Evolutionary conservation across 1,139 yeast genomes (phyloP).

Genomic region (Blastobotrys malaysiensis): DNA sequence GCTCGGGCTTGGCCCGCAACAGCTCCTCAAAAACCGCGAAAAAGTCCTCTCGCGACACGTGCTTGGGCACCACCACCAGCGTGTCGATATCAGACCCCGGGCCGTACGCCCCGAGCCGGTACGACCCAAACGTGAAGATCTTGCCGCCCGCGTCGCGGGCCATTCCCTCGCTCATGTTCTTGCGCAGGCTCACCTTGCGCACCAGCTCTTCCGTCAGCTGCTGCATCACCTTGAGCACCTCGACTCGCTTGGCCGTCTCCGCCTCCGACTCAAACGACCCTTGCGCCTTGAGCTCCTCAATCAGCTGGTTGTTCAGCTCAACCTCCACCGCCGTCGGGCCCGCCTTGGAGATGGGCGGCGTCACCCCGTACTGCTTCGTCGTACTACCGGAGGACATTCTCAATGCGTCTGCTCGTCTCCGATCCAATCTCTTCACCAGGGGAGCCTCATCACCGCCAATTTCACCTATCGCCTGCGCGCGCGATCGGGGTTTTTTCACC

Average conservation of each 20-base stretch:
- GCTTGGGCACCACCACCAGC: slow-evolving; percentile 90
- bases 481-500: neutral
- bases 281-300: slow-evolving; percentile 72
- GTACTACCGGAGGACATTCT: neutral
- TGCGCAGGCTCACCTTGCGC: slow-evolving; percentile 65
- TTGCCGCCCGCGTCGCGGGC: slow-evolving; percentile 97
- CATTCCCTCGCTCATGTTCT: slow-evolving; percentile 96
- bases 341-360: slow-evolving; percentile 79
- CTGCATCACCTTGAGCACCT: slow-evolving; percentile 67
- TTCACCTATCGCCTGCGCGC: neutral
- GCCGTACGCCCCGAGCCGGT: slow-evolving; percentile 90
- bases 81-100: slow-evolving; percentile 99
- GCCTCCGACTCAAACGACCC: slow-evolving; percentile 85
- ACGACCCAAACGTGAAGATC: slow-evolving; percentile 91
- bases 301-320: slow-evolving; percentile 64
- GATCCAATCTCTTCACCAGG: neutral
- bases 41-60: slow-evolving; percentile 85
- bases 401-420: neutral
- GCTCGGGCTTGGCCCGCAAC: slow-evolving; percentile 63
- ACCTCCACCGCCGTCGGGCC: slow-evolving; percentile 82
- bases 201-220: slow-evolving; percentile 75
- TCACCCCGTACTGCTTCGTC: slow-evolving; percentile 53
- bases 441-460: neutral
- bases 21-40: slow-evolving; percentile 71
- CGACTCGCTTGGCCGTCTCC: slow-evolving; percentile 72